Conservation (phyloP, 805 yeast genomes). For the Ogataea sp. region DNA sequence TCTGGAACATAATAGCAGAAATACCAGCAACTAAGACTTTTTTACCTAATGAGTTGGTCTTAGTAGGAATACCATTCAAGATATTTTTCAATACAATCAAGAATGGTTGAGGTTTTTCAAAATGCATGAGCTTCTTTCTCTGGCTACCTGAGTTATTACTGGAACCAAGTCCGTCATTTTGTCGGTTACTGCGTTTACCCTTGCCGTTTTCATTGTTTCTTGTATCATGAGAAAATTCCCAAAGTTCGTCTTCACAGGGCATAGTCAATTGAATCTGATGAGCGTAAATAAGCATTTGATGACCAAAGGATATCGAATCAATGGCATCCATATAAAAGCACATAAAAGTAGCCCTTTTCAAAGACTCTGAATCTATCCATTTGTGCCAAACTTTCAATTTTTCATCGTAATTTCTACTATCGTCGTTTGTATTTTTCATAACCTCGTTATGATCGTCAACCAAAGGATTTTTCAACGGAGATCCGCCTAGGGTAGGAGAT, state of each 20-base stretch:
- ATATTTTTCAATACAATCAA: slow-evolving; percentile 49
- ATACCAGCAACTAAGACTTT: slow-evolving; percentile 61
- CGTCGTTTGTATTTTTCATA: neutral
- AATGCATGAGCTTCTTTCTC: slow-evolving; percentile 4
- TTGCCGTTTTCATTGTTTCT: too few species aligned
- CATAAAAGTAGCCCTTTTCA: slow-evolving; percentile 72
- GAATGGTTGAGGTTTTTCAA: slow-evolving; percentile 35
- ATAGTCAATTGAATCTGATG: slow-evolving; percentile 55
- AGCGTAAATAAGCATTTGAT: slow-evolving; percentile 46
- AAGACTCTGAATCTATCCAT: slow-evolving; percentile 76
- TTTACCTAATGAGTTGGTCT: slow-evolving; percentile 52
- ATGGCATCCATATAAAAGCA: slow-evolving; percentile 76
- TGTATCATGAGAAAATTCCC: slow-evolving; percentile 29
- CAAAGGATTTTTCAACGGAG: slow-evolving; percentile 33
- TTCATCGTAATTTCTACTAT: slow-evolving; percentile 3
- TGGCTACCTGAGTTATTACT: too few species aligned
- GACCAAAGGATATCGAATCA: slow-evolving; percentile 75
- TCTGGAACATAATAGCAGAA: slow-evolving; percentile 57
- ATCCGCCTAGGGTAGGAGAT: slow-evolving; percentile 69
- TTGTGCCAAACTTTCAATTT: slow-evolving; percentile 33
- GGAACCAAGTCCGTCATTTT: too few species aligned
- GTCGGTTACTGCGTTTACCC: too few species aligned
- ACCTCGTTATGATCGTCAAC: slow-evolving; percentile 17
- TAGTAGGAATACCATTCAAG: slow-evolving; percentile 41
- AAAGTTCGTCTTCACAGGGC: slow-evolving; percentile 56